These are phyloP conservation scores for Chimonanthus praecox DNA, from an alignment of 164 flowering plant genomes.

Conservation along the genomic window DNA sequence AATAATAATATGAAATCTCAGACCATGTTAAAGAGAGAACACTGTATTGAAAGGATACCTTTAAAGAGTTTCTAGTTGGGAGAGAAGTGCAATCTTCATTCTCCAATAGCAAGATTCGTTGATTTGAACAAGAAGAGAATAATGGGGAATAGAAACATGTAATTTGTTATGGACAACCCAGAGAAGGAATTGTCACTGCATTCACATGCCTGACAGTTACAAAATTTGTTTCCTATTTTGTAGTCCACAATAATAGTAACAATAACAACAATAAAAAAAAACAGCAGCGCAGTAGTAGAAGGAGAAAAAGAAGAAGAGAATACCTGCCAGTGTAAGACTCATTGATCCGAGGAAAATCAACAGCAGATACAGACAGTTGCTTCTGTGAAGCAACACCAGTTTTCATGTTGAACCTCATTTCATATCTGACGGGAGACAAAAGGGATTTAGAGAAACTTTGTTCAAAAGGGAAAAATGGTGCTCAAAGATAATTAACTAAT, in stretches of 20 bases:
- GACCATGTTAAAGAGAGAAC: neutral
- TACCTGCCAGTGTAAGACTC: constrained; percentile 92
- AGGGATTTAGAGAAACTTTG: neutral
- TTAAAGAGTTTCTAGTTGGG: neutral
- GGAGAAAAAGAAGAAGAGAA: no score
- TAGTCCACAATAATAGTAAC: neutral
- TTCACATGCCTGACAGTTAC: neutral
- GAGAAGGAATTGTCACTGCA: neutral
- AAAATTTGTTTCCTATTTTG: neutral
- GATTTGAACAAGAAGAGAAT: neutral
- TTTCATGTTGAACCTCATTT: constrained; percentile 93
- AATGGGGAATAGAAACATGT: neutral
- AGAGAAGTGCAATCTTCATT: neutral
- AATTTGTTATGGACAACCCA: neutral
- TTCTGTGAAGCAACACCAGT: constrained; percentile 79
- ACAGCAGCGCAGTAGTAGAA: no score
- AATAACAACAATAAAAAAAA: no score
- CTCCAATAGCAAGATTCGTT: neutral
- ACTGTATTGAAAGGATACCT: neutral
- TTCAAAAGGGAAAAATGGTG: neutral
- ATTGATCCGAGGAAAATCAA: constrained; percentile 90
- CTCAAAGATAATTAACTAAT: neutral
- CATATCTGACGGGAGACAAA: constrained; percentile 46
- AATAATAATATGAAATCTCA: neutral
- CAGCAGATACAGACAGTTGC: constrained; percentile 71